Evolutionary conservation across 331 rosid species (phyloP).

Genomic region (Telfairia occidentalis): DNA sequence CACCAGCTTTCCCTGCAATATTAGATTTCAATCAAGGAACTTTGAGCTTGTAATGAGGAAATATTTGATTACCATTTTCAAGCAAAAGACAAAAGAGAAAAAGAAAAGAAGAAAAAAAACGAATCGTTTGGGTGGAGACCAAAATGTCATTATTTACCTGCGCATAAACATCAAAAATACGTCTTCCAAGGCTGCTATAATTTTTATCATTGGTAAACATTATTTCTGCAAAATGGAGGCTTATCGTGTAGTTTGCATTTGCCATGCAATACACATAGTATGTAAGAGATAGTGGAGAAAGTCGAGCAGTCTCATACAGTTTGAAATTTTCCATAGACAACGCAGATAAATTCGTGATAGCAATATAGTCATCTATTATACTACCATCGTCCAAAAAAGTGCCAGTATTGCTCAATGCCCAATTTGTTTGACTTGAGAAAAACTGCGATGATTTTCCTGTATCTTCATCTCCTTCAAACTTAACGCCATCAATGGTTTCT

Average conservation of each 20-base stretch:
- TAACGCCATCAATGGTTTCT: conserved; percentile 12
- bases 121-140: not conserved
- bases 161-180: conserved; percentile 55
- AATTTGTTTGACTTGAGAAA: conserved; percentile 18
- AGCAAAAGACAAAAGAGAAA: too few species aligned
- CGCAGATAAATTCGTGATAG: not conserved
- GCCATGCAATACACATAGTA: conserved; percentile 38
- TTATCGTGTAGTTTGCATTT: conserved; percentile 42
- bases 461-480: conserved; percentile 27
- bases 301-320: conserved; percentile 43
- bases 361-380: not conserved
- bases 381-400: conserved; percentile 23
- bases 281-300: conserved; percentile 44
- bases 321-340: conserved; percentile 27
- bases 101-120: not conserved
- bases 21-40: conserved; percentile 7
- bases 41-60: not conserved
- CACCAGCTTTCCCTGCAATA: conserved; percentile 37
- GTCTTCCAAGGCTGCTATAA: conserved; percentile 55
- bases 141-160: conserved; percentile 31
- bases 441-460: conserved; percentile 20
- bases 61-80: too few species aligned
- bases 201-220: conserved; percentile 31
- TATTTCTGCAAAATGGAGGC: conserved; percentile 66
- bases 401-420: conserved; percentile 66